These are phyloP conservation scores for Trichophyton benhamiae DNA, from an alignment of 2,329 filamentous ascomycete species.

Conservation along the genomic window DNA sequence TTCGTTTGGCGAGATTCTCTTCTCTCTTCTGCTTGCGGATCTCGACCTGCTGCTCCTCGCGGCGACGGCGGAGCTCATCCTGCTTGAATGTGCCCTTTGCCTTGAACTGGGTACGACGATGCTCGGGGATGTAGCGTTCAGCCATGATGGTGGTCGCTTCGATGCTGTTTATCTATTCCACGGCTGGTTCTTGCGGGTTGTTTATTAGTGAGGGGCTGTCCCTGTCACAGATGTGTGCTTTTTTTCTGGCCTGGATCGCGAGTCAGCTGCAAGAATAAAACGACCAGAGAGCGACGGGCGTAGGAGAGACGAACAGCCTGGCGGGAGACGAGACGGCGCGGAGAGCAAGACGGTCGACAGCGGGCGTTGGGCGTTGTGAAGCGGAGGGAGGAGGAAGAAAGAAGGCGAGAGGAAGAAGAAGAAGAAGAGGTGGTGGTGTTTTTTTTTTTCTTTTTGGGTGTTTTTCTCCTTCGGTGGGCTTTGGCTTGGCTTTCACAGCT, in stretches of 20 bases:
- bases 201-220: background rate
- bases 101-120: conserved; percentile 99
- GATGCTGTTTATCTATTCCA: conserved; percentile 12
- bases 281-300: background rate
- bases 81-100: conserved; percentile 98
- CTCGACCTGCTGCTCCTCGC: conserved; percentile 98
- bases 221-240: background rate
- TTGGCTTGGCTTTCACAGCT: background rate
- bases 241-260: background rate
- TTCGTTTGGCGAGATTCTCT: conserved; percentile 95
- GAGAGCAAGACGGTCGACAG: background rate
- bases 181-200: background rate
- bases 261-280: background rate
- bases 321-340: background rate
- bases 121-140: conserved; percentile 98
- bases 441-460: conserved; percentile 9
- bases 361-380: no score
- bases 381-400: no score
- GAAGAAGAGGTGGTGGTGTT: background rate
- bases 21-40: conserved; percentile 98
- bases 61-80: conserved; percentile 93
- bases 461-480: conserved; percentile 1
- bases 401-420: background rate
- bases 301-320: background rate
- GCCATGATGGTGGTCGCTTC: conserved; percentile 54